A percentile compares a stretch with the other conserved stretches of the same genome.
These are phyloP conservation scores for Sequoia sempervirens DNA, from an alignment of 75 land plant genomes.

Conservation along the genomic window DNA sequence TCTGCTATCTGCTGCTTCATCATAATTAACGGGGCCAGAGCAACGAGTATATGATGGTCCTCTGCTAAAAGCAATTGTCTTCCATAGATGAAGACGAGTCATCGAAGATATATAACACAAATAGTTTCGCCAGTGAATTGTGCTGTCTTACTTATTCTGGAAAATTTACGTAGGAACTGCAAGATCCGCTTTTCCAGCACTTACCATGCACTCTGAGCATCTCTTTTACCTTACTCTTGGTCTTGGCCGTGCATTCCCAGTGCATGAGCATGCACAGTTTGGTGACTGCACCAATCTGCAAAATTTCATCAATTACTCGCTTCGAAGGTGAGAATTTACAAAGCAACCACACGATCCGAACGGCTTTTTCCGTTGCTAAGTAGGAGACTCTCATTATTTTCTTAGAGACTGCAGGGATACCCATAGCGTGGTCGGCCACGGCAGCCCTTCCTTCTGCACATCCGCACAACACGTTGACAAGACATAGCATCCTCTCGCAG, in stretches of 20 bases:
- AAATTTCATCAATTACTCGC: constrained; percentile 37
- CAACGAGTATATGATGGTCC: no score
- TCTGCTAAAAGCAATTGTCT: no score
- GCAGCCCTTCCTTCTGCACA: constrained; percentile 41
- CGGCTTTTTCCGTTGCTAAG: neutral
- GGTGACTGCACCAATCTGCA: constrained; percentile 37
- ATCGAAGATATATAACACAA: no score
- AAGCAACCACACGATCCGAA: constrained; percentile 26
- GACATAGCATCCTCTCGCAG: constrained; percentile 26
- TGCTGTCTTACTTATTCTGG: neutral
- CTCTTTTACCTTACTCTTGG: constrained; percentile 34
- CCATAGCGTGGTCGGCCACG: constrained; percentile 31
- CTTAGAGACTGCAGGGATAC: constrained; percentile 40
- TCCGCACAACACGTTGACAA: constrained; percentile 33
- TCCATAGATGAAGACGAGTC: no score
- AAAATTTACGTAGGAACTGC: constrained; percentile 3
- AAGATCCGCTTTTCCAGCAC: constrained; percentile 33
- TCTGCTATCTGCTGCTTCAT: no score
- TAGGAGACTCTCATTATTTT: constrained; percentile 25
- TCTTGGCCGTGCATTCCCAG: constrained; percentile 21
- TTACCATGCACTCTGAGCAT: constrained; percentile 25
- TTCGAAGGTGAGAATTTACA: constrained; percentile 21
- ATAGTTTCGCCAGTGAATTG: no score
- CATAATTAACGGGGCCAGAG: no score
- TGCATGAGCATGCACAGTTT: constrained; percentile 36